These are phyloP conservation scores for Fomitopsis schrenkii DNA, from an alignment of 1,284 basidiomycete genomes.

Conservation along the genomic window DNA sequence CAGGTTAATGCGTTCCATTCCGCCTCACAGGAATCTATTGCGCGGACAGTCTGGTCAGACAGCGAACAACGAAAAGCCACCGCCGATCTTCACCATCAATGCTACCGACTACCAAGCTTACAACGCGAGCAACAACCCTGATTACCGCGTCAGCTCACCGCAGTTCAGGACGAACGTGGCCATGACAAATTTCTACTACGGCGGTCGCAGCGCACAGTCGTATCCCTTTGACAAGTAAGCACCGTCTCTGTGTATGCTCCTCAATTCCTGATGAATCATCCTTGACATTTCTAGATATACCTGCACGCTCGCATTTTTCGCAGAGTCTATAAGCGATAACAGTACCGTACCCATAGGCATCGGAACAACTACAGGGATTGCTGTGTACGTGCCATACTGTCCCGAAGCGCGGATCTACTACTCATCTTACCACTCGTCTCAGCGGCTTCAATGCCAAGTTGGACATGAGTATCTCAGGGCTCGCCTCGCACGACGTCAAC, in stretches of 20 bases:
- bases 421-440: not conserved
- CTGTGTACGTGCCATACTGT: constrained; percentile 9
- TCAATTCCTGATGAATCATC: not conserved
- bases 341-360: constrained; percentile 11
- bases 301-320: constrained; percentile 12
- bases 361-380: constrained; percentile 13
- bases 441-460: constrained; percentile 21
- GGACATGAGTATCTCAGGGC: constrained; percentile 6
- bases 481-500: constrained; percentile 9
- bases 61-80: constrained; percentile 12
- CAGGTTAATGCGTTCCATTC: not conserved
- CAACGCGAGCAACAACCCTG: constrained; percentile 6
- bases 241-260: not conserved
- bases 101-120: constrained; percentile 11
- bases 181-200: constrained; percentile 12
- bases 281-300: constrained; percentile 2
- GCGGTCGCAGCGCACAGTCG: constrained; percentile 15
- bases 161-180: constrained; percentile 18
- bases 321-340: constrained; percentile 11
- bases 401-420: not conserved
- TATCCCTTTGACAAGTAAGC: constrained; percentile 21
- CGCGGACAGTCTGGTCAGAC: not conserved
- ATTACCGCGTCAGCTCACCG: constrained; percentile 13
- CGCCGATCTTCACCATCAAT: constrained; percentile 15
- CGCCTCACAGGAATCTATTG: constrained; percentile 10